Evolutionary conservation across 2,329 filamentous ascomycete genomes (phyloP).

Genomic region (Ceratocystis variospora): DNA sequence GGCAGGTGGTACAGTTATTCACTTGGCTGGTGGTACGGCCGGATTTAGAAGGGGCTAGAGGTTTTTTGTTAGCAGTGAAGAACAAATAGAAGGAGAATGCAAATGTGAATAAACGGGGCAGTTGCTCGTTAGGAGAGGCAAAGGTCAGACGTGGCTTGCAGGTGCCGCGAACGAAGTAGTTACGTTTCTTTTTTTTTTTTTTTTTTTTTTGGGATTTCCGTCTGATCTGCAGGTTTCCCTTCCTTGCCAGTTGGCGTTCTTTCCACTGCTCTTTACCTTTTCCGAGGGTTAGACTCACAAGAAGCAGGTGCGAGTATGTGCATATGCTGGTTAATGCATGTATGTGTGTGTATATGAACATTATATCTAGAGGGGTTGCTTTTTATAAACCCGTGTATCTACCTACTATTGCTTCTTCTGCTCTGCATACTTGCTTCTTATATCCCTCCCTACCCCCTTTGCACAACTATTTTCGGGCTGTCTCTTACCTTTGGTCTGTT

Average conservation of each 20-base stretch:
- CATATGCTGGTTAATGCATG: neutral
- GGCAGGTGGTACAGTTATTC: neutral
- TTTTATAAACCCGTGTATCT: neutral
- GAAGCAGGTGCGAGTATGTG: neutral
- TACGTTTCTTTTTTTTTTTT: neutral
- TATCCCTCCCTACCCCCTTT: too few relatives aligned
- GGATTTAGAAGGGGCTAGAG: neutral
- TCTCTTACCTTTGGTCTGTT: too few relatives aligned
- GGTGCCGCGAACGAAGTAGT: neutral
- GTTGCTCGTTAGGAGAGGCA: neutral
- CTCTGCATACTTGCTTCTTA: too few relatives aligned
- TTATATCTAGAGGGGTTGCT: neutral
- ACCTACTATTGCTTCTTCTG: neutral
- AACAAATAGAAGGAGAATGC: neutral
- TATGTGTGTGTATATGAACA: neutral
- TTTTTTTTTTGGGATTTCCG: neutral
- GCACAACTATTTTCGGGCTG: too few relatives aligned
- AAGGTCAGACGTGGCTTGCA: constrained; percentile 3
- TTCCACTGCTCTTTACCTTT: neutral
- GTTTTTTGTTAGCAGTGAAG: neutral
- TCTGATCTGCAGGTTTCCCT: neutral
- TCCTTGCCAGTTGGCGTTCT: neutral
- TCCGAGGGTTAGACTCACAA: neutral
- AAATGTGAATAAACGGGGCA: neutral
- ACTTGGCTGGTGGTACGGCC: neutral